These are phyloP conservation scores for Batkoa obscura DNA, from an alignment of 371 early-diverging fungal genomes.

Conservation along the genomic window DNA sequence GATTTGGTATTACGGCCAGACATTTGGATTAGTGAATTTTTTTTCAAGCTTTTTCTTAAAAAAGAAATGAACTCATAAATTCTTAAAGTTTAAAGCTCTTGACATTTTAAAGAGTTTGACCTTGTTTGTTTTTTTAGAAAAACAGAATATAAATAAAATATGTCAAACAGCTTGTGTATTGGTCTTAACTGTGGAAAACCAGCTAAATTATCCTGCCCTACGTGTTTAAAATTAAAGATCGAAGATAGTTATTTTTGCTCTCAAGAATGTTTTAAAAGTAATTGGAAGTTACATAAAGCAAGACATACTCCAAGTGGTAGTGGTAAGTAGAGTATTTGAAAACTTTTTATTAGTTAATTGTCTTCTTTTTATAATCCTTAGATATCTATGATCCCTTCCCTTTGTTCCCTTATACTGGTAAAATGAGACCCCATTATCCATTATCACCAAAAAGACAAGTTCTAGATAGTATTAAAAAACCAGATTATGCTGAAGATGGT, in stretches of 20 bases:
- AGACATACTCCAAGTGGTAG: conserved; percentile 15
- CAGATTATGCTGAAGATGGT: conserved; percentile 65
- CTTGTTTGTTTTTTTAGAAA: too few relatives aligned
- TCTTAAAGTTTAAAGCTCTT: too few relatives aligned
- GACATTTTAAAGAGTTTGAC: too few relatives aligned
- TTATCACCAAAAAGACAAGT: conserved; percentile 53
- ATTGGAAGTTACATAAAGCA: conserved; percentile 52
- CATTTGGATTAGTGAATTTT: not conserved
- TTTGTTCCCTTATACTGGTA: conserved; percentile 55
- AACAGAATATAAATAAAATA: too few relatives aligned
- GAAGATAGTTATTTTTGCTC: conserved; percentile 58
- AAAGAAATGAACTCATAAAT: too few relatives aligned
- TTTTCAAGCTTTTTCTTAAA: too few relatives aligned
- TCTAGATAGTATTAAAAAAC: conserved; percentile 48
- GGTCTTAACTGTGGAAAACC: conserved; percentile 44
- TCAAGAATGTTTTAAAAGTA: conserved; percentile 73
- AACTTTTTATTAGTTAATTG: not conserved
- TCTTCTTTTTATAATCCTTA: conserved; percentile 9
- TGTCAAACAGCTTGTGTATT: conserved; percentile 18
- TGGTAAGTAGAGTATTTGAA: not conserved
- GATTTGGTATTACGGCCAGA: not conserved
- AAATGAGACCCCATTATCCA: conserved; percentile 70
- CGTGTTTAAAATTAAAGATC: conserved; percentile 58
- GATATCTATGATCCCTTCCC: conserved; percentile 65
- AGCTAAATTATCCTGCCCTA: conserved; percentile 71